A percentile compares a stretch with the other conserved stretches of the same genome.
Evolutionary conservation across 129 eudicot species (phyloP).

Genomic region (Silybum marianum): DNA sequence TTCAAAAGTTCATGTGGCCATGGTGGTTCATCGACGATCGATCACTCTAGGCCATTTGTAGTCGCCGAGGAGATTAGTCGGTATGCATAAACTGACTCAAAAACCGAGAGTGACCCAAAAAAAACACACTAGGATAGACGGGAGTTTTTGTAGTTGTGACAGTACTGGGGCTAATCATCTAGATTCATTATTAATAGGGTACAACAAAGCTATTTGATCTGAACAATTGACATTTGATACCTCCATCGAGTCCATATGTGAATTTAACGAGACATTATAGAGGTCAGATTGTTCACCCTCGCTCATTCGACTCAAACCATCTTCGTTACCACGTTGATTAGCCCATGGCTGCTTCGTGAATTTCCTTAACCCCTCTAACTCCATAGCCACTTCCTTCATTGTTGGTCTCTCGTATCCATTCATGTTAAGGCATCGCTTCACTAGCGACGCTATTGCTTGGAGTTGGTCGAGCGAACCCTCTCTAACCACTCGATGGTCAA

Average conservation of each 20-base stretch:
- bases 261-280: conserved; percentile 14
- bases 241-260: background rate
- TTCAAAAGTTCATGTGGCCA: no score
- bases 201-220: background rate
- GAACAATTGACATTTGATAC: conserved; percentile 18
- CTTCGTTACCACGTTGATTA: conserved; percentile 24
- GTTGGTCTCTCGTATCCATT: conserved; percentile 45
- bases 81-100: no score
- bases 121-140: no score
- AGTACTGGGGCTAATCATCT: background rate
- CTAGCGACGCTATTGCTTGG: conserved; percentile 13
- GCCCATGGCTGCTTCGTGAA: conserved; percentile 42
- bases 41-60: no score
- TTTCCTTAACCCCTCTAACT: conserved; percentile 44
- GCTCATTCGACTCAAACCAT: conserved; percentile 12
- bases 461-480: conserved; percentile 36
- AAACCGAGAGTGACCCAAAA: no score
- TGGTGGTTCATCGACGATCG: no score
- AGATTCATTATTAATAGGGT: background rate
- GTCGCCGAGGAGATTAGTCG: no score
- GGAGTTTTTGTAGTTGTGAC: no score
- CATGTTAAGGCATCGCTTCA: conserved; percentile 43
- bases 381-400: conserved; percentile 56
- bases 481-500: conserved; percentile 20
- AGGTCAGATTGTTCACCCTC: conserved; percentile 32